Conservation (phyloP, 208 protist species). For the Vickermania spadyakhi region DNA sequence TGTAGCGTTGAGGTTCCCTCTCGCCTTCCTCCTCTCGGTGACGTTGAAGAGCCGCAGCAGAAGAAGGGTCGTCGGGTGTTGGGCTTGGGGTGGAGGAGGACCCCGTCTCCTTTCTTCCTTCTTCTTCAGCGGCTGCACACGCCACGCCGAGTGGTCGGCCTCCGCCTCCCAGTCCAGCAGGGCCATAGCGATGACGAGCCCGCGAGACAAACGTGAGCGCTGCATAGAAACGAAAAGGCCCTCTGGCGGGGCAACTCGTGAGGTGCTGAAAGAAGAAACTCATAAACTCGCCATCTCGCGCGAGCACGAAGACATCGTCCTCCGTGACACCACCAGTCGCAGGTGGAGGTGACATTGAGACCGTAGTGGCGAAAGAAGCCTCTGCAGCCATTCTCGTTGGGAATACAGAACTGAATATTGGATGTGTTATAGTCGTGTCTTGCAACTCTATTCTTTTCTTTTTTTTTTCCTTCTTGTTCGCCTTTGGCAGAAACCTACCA, state of each 20-base stretch:
- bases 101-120: neutral
- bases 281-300: conserved; percentile 58
- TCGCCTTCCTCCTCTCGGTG: conserved; percentile 1
- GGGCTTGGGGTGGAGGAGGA: neutral
- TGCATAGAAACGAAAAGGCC: conserved; percentile 58
- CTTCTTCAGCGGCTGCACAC: neutral
- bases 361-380: no score
- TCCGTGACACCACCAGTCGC: conserved; percentile 1
- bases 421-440: no score
- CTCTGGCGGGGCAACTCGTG: conserved; percentile 48
- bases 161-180: neutral
- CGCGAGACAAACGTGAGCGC: conserved; percentile 59
- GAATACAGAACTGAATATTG: no score
- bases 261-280: conserved; percentile 63
- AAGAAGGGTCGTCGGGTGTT: neutral
- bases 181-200: conserved; percentile 15
- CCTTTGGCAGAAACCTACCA: no score
- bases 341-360: neutral
- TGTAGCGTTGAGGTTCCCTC: no score
- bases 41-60: neutral
- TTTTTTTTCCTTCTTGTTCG: no score
- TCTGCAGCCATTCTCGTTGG: no score
- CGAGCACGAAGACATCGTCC: conserved; percentile 15
- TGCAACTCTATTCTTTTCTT: no score
- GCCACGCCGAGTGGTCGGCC: no score